Percentiles rank a stretch among this genome's conserved stretches.
These are phyloP conservation scores for Orobanche coerulescens DNA, from an alignment of 257 asterid genomes.

Conservation along the genomic window DNA sequence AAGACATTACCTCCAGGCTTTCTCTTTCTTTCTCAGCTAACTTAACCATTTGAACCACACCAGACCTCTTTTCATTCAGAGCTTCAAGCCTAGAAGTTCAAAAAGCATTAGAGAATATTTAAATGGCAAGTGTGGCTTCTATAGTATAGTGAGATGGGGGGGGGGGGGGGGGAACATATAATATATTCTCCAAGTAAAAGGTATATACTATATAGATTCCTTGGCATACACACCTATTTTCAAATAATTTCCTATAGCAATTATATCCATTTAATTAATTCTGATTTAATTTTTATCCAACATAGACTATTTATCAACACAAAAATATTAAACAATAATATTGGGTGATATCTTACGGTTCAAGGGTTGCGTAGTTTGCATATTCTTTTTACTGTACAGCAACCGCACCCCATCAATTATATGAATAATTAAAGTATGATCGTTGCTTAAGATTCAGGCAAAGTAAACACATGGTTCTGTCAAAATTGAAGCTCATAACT, in stretches of 20 bases:
- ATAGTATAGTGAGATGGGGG: background rate
- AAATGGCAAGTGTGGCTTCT: background rate
- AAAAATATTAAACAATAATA: background rate
- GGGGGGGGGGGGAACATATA: slow-evolving; percentile 4
- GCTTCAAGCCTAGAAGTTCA: slow-evolving; percentile 53
- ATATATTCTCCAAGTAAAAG: background rate
- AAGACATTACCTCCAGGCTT: slow-evolving; percentile 65
- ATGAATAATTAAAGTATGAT: background rate
- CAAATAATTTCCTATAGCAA: background rate
- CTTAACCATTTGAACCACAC: slow-evolving; percentile 97
- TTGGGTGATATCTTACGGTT: background rate
- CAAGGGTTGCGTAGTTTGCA: background rate
- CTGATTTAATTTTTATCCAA: background rate
- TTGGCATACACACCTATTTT: background rate
- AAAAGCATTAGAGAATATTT: slow-evolving; percentile 1
- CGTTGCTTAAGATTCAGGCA: background rate
- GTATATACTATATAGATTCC: background rate
- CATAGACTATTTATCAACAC: background rate
- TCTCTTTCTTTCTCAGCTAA: slow-evolving; percentile 96
- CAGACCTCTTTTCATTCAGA: slow-evolving; percentile 77
- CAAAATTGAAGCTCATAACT: slow-evolving; percentile 28
- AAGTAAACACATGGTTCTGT: background rate
- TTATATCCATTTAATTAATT: background rate
- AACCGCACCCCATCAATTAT: background rate
- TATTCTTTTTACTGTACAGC: background rate